These are phyloP conservation scores for Lolium rigidum DNA, from an alignment of 176 grass and related monocot species.

Conservation along the genomic window DNA sequence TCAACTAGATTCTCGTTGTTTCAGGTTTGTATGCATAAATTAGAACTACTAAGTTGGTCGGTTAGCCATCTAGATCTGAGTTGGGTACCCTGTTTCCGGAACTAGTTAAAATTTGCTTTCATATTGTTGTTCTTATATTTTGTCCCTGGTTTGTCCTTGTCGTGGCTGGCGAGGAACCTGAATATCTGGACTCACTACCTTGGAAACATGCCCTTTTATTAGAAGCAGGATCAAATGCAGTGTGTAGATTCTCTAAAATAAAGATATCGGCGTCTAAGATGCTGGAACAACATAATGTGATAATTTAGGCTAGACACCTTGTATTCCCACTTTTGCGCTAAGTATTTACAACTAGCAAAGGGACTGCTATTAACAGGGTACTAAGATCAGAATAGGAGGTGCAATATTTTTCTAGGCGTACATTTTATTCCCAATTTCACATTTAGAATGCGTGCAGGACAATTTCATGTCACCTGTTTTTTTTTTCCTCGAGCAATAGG, in stretches of 20 bases:
- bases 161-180: not conserved
- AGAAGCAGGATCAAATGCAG: conserved; percentile 4
- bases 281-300: not conserved
- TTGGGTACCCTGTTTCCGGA: not conserved
- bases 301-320: not conserved
- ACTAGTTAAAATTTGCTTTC: not conserved
- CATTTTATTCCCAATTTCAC: not conserved
- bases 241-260: not conserved
- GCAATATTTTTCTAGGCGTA: not conserved
- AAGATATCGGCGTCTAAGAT: not conserved
- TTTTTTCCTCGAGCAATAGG: not conserved
- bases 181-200: not conserved
- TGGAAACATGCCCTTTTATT: not conserved
- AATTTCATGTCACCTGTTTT: not conserved
- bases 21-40: not conserved
- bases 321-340: not conserved
- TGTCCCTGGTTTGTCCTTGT: too few species aligned
- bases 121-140: not conserved
- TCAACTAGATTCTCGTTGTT: not conserved
- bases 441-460: not conserved
- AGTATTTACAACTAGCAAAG: conserved; percentile 3
- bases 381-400: not conserved
- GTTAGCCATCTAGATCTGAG: not conserved
- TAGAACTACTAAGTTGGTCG: not conserved
- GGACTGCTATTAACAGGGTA: not conserved